phyloP scores from a whole-genome alignment of 164 flowering plant genomes.

The Aristolochia fimbriata region DNA sequence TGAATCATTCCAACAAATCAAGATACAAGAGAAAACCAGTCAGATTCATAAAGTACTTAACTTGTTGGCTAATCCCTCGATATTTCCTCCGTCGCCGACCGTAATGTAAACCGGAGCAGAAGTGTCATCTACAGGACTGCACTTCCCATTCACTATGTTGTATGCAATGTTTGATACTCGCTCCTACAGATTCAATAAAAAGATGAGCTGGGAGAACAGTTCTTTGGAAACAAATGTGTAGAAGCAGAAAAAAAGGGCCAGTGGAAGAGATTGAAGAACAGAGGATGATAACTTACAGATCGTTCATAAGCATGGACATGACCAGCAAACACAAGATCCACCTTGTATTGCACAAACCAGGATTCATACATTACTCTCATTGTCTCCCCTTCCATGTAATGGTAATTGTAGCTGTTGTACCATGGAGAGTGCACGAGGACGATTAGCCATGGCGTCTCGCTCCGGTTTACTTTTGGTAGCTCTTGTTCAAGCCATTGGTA shows the following conservation, averaged over 20 bases:
- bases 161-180: slow-evolving; percentile 75
- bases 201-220: neutral
- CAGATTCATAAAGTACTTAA: slow-evolving; percentile 9
- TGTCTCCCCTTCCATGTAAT: slow-evolving; percentile 83
- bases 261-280: neutral
- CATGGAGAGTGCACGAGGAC: slow-evolving; percentile 65
- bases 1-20: neutral
- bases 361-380: slow-evolving; percentile 68
- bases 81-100: slow-evolving; percentile 90
- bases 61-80: slow-evolving; percentile 73
- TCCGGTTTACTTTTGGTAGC: slow-evolving; percentile 61
- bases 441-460: slow-evolving; percentile 85
- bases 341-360: slow-evolving; percentile 70
- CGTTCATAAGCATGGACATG: slow-evolving; percentile 92
- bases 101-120: slow-evolving; percentile 89
- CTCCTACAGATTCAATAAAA: slow-evolving; percentile 31
- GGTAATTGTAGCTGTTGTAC: slow-evolving; percentile 61
- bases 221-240: neutral
- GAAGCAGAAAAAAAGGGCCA: neutral
- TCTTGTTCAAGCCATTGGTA: slow-evolving; percentile 53
- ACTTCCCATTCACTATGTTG: slow-evolving; percentile 49
- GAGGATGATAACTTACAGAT: slow-evolving; percentile 45
- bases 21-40: neutral
- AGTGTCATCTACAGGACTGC: slow-evolving; percentile 46
- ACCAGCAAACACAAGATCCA: slow-evolving; percentile 78